These are phyloP conservation scores for Oidiodendron maius DNA, from an alignment of 495 filamentous ascomycete genomes.

Conservation along the genomic window DNA sequence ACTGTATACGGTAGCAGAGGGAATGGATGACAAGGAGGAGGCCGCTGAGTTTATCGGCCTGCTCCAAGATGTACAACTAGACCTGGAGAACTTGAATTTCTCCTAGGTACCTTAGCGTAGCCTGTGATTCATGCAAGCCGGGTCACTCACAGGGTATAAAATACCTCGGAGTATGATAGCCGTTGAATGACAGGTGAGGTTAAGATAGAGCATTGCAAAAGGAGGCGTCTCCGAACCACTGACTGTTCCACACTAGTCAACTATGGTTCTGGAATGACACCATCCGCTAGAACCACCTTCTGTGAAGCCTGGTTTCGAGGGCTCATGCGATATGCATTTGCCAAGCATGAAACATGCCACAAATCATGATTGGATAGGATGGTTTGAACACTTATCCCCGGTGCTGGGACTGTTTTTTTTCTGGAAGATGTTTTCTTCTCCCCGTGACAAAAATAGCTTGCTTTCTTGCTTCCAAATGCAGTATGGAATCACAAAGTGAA, in stretches of 20 bases:
- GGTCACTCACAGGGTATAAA: not conserved
- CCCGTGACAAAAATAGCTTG: too few relatives aligned
- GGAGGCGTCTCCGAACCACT: not conserved
- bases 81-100: slow-evolving; percentile 18
- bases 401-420: too few relatives aligned
- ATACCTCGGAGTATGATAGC: not conserved
- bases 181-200: not conserved
- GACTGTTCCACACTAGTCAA: not conserved
- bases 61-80: slow-evolving; percentile 20
- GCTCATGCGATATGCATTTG: too few relatives aligned
- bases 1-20: slow-evolving; percentile 19
- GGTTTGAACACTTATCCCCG: too few relatives aligned
- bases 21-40: slow-evolving; percentile 16
- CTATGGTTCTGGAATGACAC: not conserved
- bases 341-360: too few relatives aligned
- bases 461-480: too few relatives aligned
- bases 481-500: too few relatives aligned
- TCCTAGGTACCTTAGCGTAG: not conserved
- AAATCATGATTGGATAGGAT: too few relatives aligned
- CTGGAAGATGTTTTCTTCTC: too few relatives aligned
- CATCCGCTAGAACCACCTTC: too few relatives aligned
- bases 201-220: not conserved
- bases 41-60: slow-evolving; percentile 19
- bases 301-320: too few relatives aligned
- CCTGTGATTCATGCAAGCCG: not conserved